Base-by-base conservation (phyloP, 768 basidiomycete genomes). In the Myochromella boudieri region DNA sequence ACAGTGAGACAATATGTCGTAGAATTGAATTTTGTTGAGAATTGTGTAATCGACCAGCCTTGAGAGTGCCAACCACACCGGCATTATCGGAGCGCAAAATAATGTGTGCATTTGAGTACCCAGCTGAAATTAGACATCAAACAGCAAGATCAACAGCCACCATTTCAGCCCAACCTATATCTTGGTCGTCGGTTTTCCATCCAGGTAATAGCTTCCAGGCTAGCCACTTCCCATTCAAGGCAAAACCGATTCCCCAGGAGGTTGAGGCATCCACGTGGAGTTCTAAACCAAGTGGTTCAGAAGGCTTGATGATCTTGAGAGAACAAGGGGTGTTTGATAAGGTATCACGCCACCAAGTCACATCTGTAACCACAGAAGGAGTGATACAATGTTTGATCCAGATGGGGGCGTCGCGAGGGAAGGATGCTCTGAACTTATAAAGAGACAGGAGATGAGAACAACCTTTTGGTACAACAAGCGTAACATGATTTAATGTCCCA, bases 11-110 rank as follows among this genome's bases (percentile, higher is more conserved):
- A 6, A 70, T 67, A 0, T 53, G 37, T 1, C 57, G 49, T 0
- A 72, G 53, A 4, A 65, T 57, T 0, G 20, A 9, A 39, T 69
- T 71, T 29, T 68, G 66, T 15, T 61, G 46, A 0, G 48, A 41
- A 27, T 61, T 68, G 0, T 60, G 42, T 7, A 65, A 69, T 3
- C 45, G 44, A 0, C 64, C 61, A 0, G 56, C 53, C 0, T 49
- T 20, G 6, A 71, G 34, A 1, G 60, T 59, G n/a, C 56, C 47
- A 6, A 66, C 57, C 0, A 71, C 64, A 0, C 69, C 71, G 38
- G 59, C 41, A 33, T 76, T 72, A 43, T 75, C 65, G 0, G 60
- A 67, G 8, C 46, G 54, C 1, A 75, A 48, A 0, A 56, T 14
- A 0, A 74, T 6, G n/a, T 71, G 57, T 3, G 25, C 48, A 24